Conservation (phyloP, 1,139 yeast genomes). For the Candida smagusa region DNA sequence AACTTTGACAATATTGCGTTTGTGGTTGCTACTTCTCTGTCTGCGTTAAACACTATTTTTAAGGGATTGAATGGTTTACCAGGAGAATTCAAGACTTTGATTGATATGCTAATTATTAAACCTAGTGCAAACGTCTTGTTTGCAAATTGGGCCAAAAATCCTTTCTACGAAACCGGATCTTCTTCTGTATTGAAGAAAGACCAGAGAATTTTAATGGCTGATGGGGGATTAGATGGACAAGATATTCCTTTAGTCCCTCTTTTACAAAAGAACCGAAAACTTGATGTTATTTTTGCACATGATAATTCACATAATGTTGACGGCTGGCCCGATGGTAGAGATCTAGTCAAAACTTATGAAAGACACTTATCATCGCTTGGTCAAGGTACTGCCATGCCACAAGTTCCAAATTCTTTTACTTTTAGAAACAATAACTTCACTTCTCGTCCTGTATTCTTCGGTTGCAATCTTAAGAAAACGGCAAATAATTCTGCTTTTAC, state of each 20-base stretch:
- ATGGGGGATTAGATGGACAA: constrained; percentile 21
- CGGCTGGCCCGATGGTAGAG: constrained; percentile 17
- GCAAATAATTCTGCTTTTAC: constrained; percentile 15
- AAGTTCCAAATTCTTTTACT: constrained; percentile 17
- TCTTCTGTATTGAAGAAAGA: constrained; percentile 2
- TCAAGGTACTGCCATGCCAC: constrained; percentile 25
- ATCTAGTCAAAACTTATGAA: constrained; percentile 16
- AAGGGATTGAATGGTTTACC: constrained; percentile 47
- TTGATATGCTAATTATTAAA: constrained; percentile 18
- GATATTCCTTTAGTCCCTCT: constrained; percentile 17
- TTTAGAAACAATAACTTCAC: constrained; percentile 15
- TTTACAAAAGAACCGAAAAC: constrained; percentile 13
- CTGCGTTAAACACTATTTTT: constrained; percentile 34
- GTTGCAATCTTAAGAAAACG: constrained; percentile 14
- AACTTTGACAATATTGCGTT: constrained; percentile 21
- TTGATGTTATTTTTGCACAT: constrained; percentile 18
- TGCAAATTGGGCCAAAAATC: constrained; percentile 18
- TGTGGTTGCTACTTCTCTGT: constrained; percentile 17
- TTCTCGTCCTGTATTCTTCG: constrained; percentile 21
- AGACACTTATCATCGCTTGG: constrained; percentile 18
- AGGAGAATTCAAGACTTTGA: constrained; percentile 33
- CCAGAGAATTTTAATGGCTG: constrained; percentile 13
- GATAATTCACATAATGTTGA: constrained; percentile 14
- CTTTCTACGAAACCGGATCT: constrained; percentile 16
- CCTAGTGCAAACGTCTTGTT: constrained; percentile 5